Percentiles rank a stretch among this genome's conserved stretches.
These are phyloP conservation scores for Rhodotorula sp. DNA, from an alignment of 1,284 basidiomycete genomes.

Conservation along the genomic window DNA sequence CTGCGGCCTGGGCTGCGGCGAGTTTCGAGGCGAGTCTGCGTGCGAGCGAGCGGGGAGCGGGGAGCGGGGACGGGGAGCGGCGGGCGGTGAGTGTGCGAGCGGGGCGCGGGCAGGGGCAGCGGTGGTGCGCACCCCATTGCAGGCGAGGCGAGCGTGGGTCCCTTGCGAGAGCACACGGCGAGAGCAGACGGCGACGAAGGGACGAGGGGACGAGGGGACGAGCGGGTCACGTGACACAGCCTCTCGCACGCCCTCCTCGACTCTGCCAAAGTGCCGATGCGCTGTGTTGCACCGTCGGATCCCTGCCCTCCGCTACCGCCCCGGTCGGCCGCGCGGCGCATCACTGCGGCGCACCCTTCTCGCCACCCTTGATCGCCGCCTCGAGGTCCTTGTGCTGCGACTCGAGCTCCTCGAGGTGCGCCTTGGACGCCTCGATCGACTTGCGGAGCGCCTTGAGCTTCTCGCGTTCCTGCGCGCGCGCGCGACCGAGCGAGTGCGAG, in stretches of 20 bases:
- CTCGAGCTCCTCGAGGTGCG: conserved; percentile 34
- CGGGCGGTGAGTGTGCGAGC: neutral
- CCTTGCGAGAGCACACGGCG: no score
- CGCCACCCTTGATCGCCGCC: conserved; percentile 5
- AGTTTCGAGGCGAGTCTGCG: conserved; percentile 32
- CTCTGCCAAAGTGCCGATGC: no score
- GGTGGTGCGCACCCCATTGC: no score
- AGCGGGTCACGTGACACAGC: no score
- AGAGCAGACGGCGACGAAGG: no score
- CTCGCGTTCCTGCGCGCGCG: conserved; percentile 26
- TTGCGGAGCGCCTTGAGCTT: conserved; percentile 38
- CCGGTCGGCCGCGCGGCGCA: no score
- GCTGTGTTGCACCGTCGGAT: no score
- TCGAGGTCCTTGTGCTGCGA: conserved; percentile 33
- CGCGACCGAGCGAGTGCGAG: no score
- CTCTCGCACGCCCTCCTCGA: no score
- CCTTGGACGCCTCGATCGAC: conserved; percentile 40
- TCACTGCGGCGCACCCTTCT: neutral
- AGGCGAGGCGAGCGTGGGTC: no score
- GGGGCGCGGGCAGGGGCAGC: neutral
- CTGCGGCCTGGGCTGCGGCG: conserved; percentile 30
- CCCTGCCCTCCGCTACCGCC: no score
- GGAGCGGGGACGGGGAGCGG: neutral
- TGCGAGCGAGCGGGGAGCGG: neutral
- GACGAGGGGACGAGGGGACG: no score